Base-by-base conservation (phyloP, 805 yeast species). In the Citeromyces matritensis region DNA sequence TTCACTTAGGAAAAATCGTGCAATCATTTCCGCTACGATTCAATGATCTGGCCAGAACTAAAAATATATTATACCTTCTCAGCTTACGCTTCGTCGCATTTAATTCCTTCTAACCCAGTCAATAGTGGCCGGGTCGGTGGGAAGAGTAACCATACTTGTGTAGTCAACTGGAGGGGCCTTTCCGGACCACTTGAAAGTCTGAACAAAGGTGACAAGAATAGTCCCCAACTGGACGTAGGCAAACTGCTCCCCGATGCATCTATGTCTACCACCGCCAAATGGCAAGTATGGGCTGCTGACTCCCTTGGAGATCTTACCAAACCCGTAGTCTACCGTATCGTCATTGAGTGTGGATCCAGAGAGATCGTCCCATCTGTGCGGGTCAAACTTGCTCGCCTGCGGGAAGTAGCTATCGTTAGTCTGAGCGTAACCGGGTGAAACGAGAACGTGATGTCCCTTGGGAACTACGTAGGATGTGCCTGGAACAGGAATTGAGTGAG, bases 221-320 rank as follows among this genome's bases (percentile, higher is more conserved):
- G 91, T 75, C 31, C 95, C 95, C 41, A 91, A 69, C 64, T 91
- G 98, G 42, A 78, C 74, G 55, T 76, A 83, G 15, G 98, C 98
- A 60, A 91, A 91, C 53, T 88, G 97, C 59, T 91, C 98, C 52
- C 98, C 98, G 48, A 91, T 88, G 61, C 98, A 91, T 63, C 98
- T 80, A 57, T 91, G 98, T 68, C 98, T 81, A 43, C 98, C 98
- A 56, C 97, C 98, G 44, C 98, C 98, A 48, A 91, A 91, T 34
- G 98, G 98, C 52, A 91, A 71, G 59, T 84, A 91, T 36, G 97
- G 95, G 27, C 95, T 83, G 21, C 82, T 63, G 33, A 88, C 97
- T 59, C 97, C 98, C 60, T 91, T 91, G 29, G 94, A 75, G 40
- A 91, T 82, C 37, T 83, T 81, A 51, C 96, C 96, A 45, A 88